Percentiles rank a stretch among this genome's conserved stretches.
Evolutionary conservation across 768 basidiomycete genomes (phyloP).

Genomic region (Lactarius trivialis): DNA sequence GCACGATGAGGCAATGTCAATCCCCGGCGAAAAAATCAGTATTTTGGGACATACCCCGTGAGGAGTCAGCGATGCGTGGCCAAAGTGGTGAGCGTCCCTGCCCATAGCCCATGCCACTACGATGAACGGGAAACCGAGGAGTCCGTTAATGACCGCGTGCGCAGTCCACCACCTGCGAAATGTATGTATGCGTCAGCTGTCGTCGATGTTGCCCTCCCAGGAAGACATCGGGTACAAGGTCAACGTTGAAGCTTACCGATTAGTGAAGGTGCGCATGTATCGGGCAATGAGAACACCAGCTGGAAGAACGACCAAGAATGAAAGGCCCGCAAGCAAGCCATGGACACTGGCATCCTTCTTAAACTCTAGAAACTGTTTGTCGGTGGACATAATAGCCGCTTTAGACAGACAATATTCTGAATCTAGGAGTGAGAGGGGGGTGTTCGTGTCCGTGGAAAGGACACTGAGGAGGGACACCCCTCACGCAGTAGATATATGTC

Average conservation of each 20-base stretch:
- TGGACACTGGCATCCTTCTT: background rate
- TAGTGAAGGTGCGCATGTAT: constrained; percentile 16
- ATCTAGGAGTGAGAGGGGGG: background rate
- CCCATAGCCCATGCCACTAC: constrained; percentile 43
- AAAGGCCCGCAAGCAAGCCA: background rate
- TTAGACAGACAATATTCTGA: background rate
- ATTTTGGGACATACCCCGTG: constrained; percentile 30
- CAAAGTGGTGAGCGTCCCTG: background rate
- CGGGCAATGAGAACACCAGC: constrained; percentile 3
- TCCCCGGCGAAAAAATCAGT: background rate
- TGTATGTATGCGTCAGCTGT: background rate
- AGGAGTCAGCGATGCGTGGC: constrained; percentile 29
- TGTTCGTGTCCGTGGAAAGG: background rate
- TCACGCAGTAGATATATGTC: background rate
- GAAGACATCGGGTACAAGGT: background rate
- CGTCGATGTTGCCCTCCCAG: background rate
- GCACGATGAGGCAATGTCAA: no score
- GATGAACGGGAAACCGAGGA: constrained; percentile 47
- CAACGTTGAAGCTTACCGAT: background rate
- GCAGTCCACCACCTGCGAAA: constrained; percentile 8
- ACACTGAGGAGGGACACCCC: background rate
- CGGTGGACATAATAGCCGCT: background rate
- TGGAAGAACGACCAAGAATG: constrained; percentile 9
- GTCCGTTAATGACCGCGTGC: constrained; percentile 1
- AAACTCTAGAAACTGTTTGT: background rate